phyloP scores from a whole-genome alignment of 164 flowering plant genomes.

The Magnolia sinica region DNA sequence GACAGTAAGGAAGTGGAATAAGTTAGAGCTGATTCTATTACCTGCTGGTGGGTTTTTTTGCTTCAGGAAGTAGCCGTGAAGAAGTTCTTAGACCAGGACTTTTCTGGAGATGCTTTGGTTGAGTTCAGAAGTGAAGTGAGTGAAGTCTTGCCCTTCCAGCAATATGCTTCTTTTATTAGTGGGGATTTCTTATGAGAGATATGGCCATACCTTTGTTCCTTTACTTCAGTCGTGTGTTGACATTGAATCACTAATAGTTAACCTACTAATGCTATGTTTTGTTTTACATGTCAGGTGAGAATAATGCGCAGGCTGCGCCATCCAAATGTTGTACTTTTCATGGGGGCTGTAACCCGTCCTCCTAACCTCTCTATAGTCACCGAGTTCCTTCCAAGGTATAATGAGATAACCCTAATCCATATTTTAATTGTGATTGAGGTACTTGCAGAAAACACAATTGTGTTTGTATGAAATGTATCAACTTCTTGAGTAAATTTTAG shows the following conservation, averaged over 20 bases:
- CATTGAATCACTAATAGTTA: not conserved
- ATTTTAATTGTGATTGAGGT: not conserved
- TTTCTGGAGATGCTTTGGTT: constrained; percentile 90
- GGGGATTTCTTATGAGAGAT: not conserved
- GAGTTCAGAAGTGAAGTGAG: constrained; percentile 97
- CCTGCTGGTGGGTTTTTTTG: constrained; percentile 6
- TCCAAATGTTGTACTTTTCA: constrained; percentile 95
- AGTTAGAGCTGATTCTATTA: not conserved
- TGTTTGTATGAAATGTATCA: not conserved
- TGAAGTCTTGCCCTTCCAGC: constrained; percentile 6
- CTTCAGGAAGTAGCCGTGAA: constrained; percentile 95
- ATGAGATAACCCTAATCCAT: not conserved
- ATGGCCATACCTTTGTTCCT: not conserved
- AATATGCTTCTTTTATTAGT: not conserved
- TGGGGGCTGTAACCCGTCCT: constrained; percentile 99
- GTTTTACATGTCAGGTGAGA: constrained; percentile 53
- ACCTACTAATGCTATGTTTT: not conserved
- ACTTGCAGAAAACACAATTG: not conserved
- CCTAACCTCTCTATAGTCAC: constrained; percentile 95
- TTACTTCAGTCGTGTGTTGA: not conserved
- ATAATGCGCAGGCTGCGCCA: constrained; percentile 96
- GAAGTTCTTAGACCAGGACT: constrained; percentile 96
- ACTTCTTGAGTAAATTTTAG: not conserved
- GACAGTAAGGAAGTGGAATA: not conserved
- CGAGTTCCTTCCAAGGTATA: constrained; percentile 94